Evolutionary conservation across 225 moss, liverwort and hornwort species (phyloP), one percentile per base, ranked within the genome.

Genomic region (Takakia lepidozioides): DNA sequence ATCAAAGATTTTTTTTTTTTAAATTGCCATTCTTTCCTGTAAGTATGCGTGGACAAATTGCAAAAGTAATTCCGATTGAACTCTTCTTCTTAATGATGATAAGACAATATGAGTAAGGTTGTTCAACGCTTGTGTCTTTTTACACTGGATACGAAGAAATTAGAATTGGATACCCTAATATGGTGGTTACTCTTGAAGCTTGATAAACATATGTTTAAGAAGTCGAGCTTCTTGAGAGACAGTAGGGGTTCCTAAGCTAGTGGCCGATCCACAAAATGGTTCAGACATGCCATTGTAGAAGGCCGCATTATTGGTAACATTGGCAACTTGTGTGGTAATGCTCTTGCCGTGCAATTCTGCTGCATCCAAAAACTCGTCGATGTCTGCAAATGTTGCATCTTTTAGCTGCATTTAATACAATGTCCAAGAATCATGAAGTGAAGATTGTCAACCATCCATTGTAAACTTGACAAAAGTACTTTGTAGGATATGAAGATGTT

Each of bases 341-440:
- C 38, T 61, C 41, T 71, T 85, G 0, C 92, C 87, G 48, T 80
- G 66, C 15, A 60, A 19, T 52, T 85, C 85, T 13, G 64, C 70
- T 0, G 74, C 81, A 35, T 87, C 77, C 4, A 92, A 43, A 47
- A 92, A 92, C 47, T 87, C 59, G 2, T 82, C 84, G 22, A 92
- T 77, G 59, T 85, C 85, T 5, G 44, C 71, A 43, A 69, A 55
- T 3, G 85, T 82, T 4, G 74, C 54, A 38, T 92, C 92, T 38
- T 85, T 87, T 14, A 92, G 44, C 91, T 91, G 74, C 45, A 54
- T n/a, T n/a, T n/a, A n/a, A n/a, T n/a, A n/a, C n/a, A n/a, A n/a
- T n/a, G n/a, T n/a, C n/a, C n/a, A n/a, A n/a, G n/a, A n/a, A 43
- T 43, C 15, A n/a, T 18, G 5, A 43, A 43, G n/a, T 9, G 22